Percentiles rank a stretch among this genome's conserved stretches.
phyloP scores from a whole-genome alignment of 179 eudicot species.

The Camellia oleifera region DNA sequence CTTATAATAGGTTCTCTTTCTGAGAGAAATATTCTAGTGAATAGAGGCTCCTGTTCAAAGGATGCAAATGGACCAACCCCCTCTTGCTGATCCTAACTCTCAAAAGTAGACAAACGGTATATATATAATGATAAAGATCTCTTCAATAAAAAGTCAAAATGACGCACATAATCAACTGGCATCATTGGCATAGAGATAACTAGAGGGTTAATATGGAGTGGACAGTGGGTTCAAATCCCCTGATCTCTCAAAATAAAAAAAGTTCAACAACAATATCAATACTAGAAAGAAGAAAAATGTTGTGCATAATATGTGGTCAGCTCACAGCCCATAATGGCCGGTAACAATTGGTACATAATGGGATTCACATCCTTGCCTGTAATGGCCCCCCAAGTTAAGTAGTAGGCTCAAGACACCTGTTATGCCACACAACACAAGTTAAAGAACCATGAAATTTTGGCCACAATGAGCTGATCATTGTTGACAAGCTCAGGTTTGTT shows the following conservation, averaged over 20 bases:
- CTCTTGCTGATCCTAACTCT: not conserved
- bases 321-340: not conserved
- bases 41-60: not conserved
- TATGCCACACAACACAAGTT: not conserved
- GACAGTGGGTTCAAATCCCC: too few species aligned
- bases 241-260: not conserved
- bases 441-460: not conserved
- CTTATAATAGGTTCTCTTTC: not conserved
- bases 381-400: not conserved
- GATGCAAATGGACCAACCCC: not conserved
- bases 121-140: not conserved
- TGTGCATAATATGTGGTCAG: not conserved
- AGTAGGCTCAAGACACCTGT: not conserved
- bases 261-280: not conserved
- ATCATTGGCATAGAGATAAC: too few species aligned
- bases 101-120: not conserved
- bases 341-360: too few species aligned
- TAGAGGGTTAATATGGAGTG: too few species aligned
- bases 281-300: not conserved
- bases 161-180: not conserved
- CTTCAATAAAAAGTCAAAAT: not conserved
- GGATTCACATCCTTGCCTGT: not conserved
- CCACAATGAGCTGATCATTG: not conserved
- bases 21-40: not conserved
- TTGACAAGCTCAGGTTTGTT: not conserved